Conservation (phyloP, 208 protist genomes). For the Lotmaria passim region DNA sequence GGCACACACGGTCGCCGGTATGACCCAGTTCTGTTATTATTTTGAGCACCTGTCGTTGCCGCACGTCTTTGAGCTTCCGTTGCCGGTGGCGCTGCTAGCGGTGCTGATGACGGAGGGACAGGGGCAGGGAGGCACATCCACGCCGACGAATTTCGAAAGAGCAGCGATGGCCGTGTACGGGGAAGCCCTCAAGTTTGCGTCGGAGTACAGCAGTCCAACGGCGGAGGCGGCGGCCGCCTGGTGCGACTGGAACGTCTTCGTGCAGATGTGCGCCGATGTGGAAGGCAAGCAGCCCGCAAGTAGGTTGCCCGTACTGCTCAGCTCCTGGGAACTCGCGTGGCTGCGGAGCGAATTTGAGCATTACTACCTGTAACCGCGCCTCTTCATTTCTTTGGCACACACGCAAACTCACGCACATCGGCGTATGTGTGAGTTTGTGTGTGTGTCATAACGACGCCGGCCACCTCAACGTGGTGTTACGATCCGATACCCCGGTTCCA, state of each 20-base stretch:
- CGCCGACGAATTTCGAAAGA: too few relatives aligned
- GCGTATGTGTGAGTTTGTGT: too few relatives aligned
- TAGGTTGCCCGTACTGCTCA: constrained; percentile 21
- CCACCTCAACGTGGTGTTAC: too few relatives aligned
- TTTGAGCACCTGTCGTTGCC: constrained; percentile 57
- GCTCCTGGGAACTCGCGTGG: constrained; percentile 40
- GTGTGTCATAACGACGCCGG: too few relatives aligned
- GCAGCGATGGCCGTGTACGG: background rate
- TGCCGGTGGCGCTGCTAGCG: constrained; percentile 49
- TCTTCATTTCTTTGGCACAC: too few relatives aligned
- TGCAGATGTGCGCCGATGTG: constrained; percentile 16
- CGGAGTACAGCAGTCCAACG: background rate
- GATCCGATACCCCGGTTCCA: too few relatives aligned
- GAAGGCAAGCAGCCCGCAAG: background rate
- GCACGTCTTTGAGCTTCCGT: constrained; percentile 64
- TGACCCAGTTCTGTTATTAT: constrained; percentile 39
- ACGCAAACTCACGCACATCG: too few relatives aligned
- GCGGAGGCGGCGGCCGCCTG: background rate
- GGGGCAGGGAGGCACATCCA: too few relatives aligned
- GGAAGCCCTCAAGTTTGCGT: background rate
- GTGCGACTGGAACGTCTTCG: constrained; percentile 31
- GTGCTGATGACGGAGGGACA: constrained; percentile 5
- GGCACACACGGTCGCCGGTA: background rate
- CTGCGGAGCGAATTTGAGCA: constrained; percentile 38
- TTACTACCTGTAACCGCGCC: constrained; percentile 12